Evolutionary conservation across 2,329 filamentous ascomycete species (phyloP).

Genomic region (Neurospora sp.): DNA sequence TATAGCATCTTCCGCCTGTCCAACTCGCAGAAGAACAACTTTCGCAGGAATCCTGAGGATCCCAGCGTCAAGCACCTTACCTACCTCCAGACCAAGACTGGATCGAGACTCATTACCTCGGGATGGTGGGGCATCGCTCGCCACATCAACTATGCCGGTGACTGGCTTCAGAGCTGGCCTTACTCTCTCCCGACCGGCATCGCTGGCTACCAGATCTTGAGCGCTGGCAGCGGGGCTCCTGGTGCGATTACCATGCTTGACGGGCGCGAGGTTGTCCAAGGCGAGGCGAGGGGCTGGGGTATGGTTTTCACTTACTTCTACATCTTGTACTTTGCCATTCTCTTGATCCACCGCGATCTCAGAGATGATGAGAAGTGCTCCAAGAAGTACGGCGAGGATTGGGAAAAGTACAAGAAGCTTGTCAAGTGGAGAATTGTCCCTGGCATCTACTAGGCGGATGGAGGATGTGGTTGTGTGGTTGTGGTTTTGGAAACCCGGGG

Average conservation of each 20-base stretch:
- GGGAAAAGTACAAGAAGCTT: constrained; percentile 76
- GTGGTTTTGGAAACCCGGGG: neutral
- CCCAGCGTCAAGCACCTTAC: constrained; percentile 69
- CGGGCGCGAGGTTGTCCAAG: constrained; percentile 57
- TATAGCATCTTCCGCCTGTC: constrained; percentile 89
- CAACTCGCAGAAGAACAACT: constrained; percentile 91
- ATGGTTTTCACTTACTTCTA: constrained; percentile 93
- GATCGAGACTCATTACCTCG: constrained; percentile 69
- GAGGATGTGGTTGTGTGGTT: neutral
- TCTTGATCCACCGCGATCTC: constrained; percentile 76
- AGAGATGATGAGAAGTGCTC: constrained; percentile 87
- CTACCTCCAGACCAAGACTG: constrained; percentile 75
- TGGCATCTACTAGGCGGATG: constrained; percentile 56
- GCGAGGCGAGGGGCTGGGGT: constrained; percentile 68
- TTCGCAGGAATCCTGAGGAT: constrained; percentile 78
- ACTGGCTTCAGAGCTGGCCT: constrained; percentile 90
- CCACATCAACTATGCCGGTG: constrained; percentile 93
- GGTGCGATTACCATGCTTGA: constrained; percentile 48
- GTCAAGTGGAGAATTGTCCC: constrained; percentile 79
- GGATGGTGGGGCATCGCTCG: constrained; percentile 91
- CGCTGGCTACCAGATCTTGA: constrained; percentile 67
- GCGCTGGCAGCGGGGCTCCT: constrained; percentile 38
- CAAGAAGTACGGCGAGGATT: constrained; percentile 86
- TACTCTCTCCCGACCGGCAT: constrained; percentile 81
- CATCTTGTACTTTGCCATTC: constrained; percentile 77